A percentile compares a stretch with the other conserved stretches of the same genome.
Evolutionary conservation across 2,329 filamentous ascomycete genomes (phyloP).

Genomic region (Microcyclosporella mali): DNA sequence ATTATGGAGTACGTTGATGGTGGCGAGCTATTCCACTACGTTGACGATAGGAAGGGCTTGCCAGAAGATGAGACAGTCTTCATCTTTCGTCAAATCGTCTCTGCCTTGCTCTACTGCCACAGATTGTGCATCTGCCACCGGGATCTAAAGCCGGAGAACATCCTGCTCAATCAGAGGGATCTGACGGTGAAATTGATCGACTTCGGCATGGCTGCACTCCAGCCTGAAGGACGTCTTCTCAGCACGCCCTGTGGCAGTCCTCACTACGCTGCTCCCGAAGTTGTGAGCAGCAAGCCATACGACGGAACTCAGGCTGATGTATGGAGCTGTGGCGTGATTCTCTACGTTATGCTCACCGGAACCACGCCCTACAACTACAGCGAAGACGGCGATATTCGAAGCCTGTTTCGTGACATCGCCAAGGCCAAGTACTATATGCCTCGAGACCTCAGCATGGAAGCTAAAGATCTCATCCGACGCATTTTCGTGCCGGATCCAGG

Average conservation of each 20-base stretch:
- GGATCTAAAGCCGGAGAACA: slow-evolving; percentile 95
- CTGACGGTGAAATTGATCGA: slow-evolving; percentile 88
- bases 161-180: slow-evolving; percentile 65
- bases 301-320: slow-evolving; percentile 82
- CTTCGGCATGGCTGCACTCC: slow-evolving; percentile 94
- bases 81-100: slow-evolving; percentile 89
- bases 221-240: slow-evolving; percentile 70
- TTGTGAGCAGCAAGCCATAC: slow-evolving; percentile 71
- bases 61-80: slow-evolving; percentile 73
- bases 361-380: slow-evolving; percentile 67
- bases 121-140: slow-evolving; percentile 92
- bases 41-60: slow-evolving; percentile 66
- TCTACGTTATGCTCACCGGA: slow-evolving; percentile 82
- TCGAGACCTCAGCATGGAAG: slow-evolving; percentile 54
- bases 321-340: slow-evolving; percentile 87
- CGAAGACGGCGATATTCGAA: slow-evolving; percentile 57
- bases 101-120: slow-evolving; percentile 87
- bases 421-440: slow-evolving; percentile 46
- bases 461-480: slow-evolving; percentile 67
- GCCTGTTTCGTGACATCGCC: slow-evolving; percentile 56
- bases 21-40: slow-evolving; percentile 80
- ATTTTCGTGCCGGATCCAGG: slow-evolving; percentile 76
- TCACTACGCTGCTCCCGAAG: slow-evolving; percentile 91
- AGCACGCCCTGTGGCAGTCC: slow-evolving; percentile 92
- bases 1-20: slow-evolving; percentile 88